Conservation (phyloP, 2,329 filamentous ascomycete genomes). For the Akanthomyces uredinophilus region DNA sequence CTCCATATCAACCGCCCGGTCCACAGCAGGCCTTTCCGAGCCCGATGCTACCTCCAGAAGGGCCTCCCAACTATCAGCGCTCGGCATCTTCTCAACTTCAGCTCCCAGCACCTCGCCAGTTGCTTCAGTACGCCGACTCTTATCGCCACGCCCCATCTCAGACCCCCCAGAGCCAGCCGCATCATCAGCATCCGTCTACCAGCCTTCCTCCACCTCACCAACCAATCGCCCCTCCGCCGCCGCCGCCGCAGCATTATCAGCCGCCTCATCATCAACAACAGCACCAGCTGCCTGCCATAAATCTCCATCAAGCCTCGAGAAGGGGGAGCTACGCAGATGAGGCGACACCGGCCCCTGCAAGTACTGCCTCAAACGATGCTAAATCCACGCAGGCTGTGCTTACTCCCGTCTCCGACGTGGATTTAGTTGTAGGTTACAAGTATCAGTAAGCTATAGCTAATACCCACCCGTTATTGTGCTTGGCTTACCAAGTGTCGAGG, state of each 20-base stretch:
- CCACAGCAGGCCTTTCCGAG: constrained; percentile 1
- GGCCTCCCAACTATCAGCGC: constrained; percentile 3
- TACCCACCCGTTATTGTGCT: too few relatives aligned
- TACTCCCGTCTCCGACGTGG: constrained; percentile 29
- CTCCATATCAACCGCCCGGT: constrained; percentile 8
- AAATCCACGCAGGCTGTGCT: constrained; percentile 17
- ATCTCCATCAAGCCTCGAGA: background rate
- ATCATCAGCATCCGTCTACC: background rate
- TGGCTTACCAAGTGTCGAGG: constrained; percentile 34
- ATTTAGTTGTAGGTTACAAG: constrained; percentile 29
- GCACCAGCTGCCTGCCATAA: background rate
- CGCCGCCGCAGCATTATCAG: constrained; percentile 4
- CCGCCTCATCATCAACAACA: background rate
- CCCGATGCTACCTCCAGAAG: constrained; percentile 1
- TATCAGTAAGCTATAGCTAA: constrained; percentile 28
- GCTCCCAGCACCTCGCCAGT: constrained; percentile 4
- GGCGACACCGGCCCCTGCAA: background rate
- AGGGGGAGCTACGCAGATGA: background rate
- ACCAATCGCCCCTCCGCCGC: background rate
- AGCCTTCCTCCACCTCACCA: constrained; percentile 5
- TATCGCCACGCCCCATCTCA: constrained; percentile 1
- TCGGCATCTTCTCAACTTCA: background rate
- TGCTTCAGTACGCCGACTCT: constrained; percentile 10
- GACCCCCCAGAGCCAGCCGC: background rate
- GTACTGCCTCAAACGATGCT: background rate